These are phyloP conservation scores for Hypoxylon sp. DNA, from an alignment of 2,329 filamentous ascomycete genomes.

Conservation along the genomic window DNA sequence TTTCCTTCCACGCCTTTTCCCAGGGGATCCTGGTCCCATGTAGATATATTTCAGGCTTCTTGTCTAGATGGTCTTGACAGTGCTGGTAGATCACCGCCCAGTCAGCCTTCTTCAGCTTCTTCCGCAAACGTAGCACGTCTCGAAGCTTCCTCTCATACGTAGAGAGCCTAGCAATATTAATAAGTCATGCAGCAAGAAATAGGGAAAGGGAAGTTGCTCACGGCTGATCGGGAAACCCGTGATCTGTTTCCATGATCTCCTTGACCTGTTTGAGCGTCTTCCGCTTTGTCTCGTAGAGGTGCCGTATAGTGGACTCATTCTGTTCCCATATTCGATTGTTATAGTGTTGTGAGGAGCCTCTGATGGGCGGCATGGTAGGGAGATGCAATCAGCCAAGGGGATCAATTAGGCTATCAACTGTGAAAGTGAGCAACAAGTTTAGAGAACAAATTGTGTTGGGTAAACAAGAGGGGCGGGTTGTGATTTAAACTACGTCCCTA, in stretches of 20 bases:
- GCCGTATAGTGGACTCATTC: slow-evolving; percentile 9
- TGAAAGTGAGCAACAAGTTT: too few species aligned
- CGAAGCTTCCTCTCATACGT: slow-evolving; percentile 33
- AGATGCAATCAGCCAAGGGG: background rate
- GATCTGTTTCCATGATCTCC: slow-evolving; percentile 18
- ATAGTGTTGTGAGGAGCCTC: background rate
- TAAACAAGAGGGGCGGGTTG: background rate
- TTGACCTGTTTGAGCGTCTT: slow-evolving; percentile 24
- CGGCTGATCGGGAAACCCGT: slow-evolving; percentile 21
- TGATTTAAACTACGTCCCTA: background rate
- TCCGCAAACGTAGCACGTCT: slow-evolving; percentile 25
- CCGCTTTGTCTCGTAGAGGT: slow-evolving; percentile 17
- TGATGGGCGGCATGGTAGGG: slow-evolving; percentile 1
- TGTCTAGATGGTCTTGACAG: slow-evolving; percentile 1
- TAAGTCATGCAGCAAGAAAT: background rate
- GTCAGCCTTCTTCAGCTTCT: slow-evolving; percentile 33
- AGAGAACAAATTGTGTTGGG: background rate
- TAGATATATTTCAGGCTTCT: slow-evolving; percentile 17
- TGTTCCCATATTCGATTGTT: slow-evolving; percentile 10
- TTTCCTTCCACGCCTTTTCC: slow-evolving; percentile 27
- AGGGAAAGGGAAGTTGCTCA: background rate
- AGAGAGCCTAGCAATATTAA: slow-evolving; percentile 14
- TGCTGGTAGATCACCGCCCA: slow-evolving; percentile 28
- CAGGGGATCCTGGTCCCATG: slow-evolving; percentile 18
- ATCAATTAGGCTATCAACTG: background rate